Percentiles rank a stretch among this genome's conserved stretches.
Evolutionary conservation across 2,329 filamentous ascomycete genomes (phyloP).

Genomic region (Calonectria multiphialidica): DNA sequence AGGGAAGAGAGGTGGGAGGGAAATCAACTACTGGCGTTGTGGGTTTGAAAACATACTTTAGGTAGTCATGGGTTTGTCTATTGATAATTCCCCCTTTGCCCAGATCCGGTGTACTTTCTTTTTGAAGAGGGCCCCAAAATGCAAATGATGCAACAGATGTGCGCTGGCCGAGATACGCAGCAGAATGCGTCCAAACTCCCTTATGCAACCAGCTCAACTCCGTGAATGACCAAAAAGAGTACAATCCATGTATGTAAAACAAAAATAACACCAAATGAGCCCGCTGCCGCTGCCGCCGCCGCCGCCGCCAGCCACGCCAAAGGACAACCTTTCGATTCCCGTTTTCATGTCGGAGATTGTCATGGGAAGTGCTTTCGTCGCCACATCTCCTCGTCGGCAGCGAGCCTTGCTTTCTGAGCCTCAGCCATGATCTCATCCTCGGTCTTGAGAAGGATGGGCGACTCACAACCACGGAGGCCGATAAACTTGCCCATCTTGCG

Average conservation of each 20-base stretch:
- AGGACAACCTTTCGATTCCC: not conserved
- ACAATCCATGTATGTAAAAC: slow-evolving; percentile 15
- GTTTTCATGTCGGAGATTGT: slow-evolving; percentile 9
- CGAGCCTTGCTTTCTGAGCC: slow-evolving; percentile 52
- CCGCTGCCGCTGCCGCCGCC: no score
- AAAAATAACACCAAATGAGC: not conserved
- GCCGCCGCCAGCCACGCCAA: slow-evolving; percentile 1
- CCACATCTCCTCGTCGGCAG: slow-evolving; percentile 61
- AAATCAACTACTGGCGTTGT: slow-evolving; percentile 22
- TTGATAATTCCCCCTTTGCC: slow-evolving; percentile 12
- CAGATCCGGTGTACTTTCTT: slow-evolving; percentile 5
- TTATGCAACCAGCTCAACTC: slow-evolving; percentile 20
- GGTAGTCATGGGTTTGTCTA: slow-evolving; percentile 25
- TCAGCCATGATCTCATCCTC: slow-evolving; percentile 63
- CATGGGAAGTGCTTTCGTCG: slow-evolving; percentile 58
- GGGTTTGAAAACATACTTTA: slow-evolving; percentile 24
- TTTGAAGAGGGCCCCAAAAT: not conserved
- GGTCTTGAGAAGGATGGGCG: slow-evolving; percentile 52
- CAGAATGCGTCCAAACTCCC: slow-evolving; percentile 30
- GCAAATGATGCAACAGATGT: slow-evolving; percentile 23
- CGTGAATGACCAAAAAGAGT: slow-evolving; percentile 16
- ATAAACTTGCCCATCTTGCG: slow-evolving; percentile 81
- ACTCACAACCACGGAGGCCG: slow-evolving; percentile 71
- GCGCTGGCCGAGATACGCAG: slow-evolving; percentile 32
- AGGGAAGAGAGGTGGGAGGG: slow-evolving; percentile 4